Evolutionary conservation across 768 basidiomycete species (phyloP), one percentile per base, ranked within the genome.

Genomic region (Suillus subaureus): DNA sequence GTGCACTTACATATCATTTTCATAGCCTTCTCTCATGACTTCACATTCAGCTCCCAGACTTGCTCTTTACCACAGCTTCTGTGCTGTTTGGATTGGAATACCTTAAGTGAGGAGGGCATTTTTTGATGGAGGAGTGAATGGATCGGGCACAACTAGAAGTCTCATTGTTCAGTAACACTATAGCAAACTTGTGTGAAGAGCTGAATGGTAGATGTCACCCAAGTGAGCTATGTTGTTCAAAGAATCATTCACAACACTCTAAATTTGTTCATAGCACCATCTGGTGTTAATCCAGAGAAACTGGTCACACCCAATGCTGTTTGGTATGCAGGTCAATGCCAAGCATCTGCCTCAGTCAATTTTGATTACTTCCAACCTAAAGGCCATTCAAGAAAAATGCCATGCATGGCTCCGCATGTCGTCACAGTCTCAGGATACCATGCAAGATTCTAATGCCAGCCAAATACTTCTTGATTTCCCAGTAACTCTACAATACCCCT

Each of bases 211-310:
- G 52, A 55, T 40, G 12, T n/a, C 49, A 11, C 7, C 15, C 31
- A 79, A 73, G 28, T 80, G 21, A 55, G 21, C 33, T 11, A n/a
- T n/a, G 12, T n/a, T n/a, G 16, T 54, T 11, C 33, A 6, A 33
- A n/a, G 33, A 4, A 35, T 55, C 21, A n/a, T n/a, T 6, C n/a
- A 21, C 21, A 6, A 55, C 18, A 11, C 9, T 54, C 21, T 33
- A 33, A 54, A n/a, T 6, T 35, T n/a, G 11, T 35, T 35, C 11
- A 21, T 35, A 56, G 55, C 45, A 11, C 45, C 11, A 12, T n/a
- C 21, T 45, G 4, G 11, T 12, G 21, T 8, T 56, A 13, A 49
- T 35, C n/a, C 33, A 21, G 13, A 12, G 54, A 23, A 55, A 33
- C 0, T 35, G 33, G 6, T 56, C 33, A 56, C 33, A 2, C 11